These are phyloP conservation scores for Leishmania turanica DNA, from an alignment of 208 protist genomes.

Conservation along the genomic window DNA sequence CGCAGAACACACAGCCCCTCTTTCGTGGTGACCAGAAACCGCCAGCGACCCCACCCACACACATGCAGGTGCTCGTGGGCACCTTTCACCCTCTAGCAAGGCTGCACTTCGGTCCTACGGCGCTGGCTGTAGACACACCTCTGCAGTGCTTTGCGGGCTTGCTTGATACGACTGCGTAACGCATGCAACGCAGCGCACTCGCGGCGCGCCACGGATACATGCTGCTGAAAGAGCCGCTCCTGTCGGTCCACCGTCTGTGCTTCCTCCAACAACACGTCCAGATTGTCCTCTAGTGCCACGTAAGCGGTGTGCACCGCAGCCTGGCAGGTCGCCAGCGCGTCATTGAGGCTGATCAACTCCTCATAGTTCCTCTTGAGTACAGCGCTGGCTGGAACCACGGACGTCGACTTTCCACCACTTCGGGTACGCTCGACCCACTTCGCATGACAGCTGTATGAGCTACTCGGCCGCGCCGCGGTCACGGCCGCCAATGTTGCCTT, in stretches of 20 bases:
- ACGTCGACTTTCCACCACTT: slow-evolving; percentile 19
- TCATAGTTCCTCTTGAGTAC: slow-evolving; percentile 47
- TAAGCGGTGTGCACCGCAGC: slow-evolving; percentile 39
- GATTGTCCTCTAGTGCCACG: slow-evolving; percentile 37
- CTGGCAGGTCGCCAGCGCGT: slow-evolving; percentile 72
- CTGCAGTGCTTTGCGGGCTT: slow-evolving; percentile 12
- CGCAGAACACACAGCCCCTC: background rate
- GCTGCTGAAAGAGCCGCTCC: slow-evolving; percentile 49
- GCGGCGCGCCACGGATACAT: slow-evolving; percentile 36
- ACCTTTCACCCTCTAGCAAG: background rate
- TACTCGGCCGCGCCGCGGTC: slow-evolving; percentile 30
- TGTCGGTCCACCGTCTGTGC: slow-evolving; percentile 38
- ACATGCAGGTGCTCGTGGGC: background rate
- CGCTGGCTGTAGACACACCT: background rate
- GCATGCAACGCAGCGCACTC: slow-evolving; percentile 57
- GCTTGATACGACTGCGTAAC: slow-evolving; percentile 36
- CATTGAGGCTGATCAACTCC: slow-evolving; percentile 47
- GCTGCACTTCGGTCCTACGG: background rate
- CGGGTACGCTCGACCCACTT: slow-evolving; percentile 52
- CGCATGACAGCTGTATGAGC: slow-evolving; percentile 42
- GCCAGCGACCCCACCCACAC: background rate
- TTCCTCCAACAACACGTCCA: slow-evolving; percentile 65
- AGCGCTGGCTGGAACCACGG: slow-evolving; percentile 27
- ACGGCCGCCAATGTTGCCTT: slow-evolving; percentile 31
- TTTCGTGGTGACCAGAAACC: background rate